Conservation (phyloP, 495 filamentous ascomycete genomes). For the Aspergillus olivimuriae region DNA sequence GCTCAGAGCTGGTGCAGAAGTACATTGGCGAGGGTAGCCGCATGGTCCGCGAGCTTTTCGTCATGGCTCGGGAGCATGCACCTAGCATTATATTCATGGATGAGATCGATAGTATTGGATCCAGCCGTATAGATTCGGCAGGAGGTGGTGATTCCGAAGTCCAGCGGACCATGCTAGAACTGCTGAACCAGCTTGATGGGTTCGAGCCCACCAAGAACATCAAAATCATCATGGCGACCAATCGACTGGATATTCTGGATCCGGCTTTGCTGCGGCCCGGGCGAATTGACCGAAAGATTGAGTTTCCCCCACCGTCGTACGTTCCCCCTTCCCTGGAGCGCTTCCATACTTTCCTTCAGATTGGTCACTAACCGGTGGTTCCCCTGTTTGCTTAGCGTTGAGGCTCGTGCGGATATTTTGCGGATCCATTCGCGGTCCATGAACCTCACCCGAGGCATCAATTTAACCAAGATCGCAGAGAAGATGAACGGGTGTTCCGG, state of each 20-base stretch:
- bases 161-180: conserved; percentile 97
- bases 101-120: conserved; percentile 98
- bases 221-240: conserved; percentile 99
- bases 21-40: conserved; percentile 98
- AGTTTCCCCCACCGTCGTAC: conserved; percentile 92
- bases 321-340: not conserved
- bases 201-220: conserved; percentile 99
- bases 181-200: conserved; percentile 96
- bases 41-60: conserved; percentile 98
- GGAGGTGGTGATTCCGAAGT: conserved; percentile 98
- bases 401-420: conserved; percentile 95
- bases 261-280: conserved; percentile 90
- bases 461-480: conserved; percentile 96
- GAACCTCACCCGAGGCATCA: conserved; percentile 97
- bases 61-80: conserved; percentile 98
- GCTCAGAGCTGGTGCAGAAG: conserved; percentile 95
- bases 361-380: conserved; percentile 9
- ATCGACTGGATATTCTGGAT: conserved; percentile 94
- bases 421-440: conserved; percentile 95
- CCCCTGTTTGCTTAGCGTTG: conserved; percentile 47
- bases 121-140: conserved; percentile 89
- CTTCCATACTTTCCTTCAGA: not conserved
- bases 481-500: conserved; percentile 99
- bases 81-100: conserved; percentile 99
- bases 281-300: conserved; percentile 97